phyloP scores from a whole-genome alignment of 2,329 filamentous ascomycete species.

The Neofusicoccum cordaticola region DNA sequence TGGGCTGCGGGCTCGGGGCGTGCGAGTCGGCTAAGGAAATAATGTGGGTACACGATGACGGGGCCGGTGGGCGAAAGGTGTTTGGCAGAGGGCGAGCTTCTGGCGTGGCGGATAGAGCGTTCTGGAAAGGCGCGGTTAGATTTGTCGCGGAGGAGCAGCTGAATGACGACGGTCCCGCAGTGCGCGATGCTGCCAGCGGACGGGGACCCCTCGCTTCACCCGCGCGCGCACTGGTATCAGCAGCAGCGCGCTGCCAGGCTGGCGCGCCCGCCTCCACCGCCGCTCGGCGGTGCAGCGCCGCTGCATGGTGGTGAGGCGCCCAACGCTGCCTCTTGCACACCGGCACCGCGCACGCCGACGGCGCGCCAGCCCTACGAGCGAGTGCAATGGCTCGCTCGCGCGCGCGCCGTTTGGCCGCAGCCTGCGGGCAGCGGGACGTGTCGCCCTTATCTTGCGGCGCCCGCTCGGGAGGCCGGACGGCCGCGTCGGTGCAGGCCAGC shows the following conservation, averaged over 20 bases:
- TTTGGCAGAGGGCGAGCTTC: not conserved
- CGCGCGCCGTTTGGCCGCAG: not conserved
- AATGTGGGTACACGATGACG: constrained; percentile 17
- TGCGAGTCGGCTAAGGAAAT: constrained; percentile 12
- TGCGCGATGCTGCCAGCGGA: not conserved
- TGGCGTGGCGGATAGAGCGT: constrained; percentile 7
- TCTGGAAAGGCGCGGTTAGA: constrained; percentile 6
- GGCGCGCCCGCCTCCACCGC: not conserved
- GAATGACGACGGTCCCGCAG: not conserved
- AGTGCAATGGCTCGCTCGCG: not conserved
- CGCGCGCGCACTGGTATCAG: not conserved
- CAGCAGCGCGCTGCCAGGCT: not conserved
- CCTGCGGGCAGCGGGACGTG: not conserved
- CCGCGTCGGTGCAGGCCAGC: not conserved
- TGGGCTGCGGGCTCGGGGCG: constrained; percentile 4
- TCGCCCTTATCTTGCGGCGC: constrained; percentile 5
- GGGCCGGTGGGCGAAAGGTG: not conserved
- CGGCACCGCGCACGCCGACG: not conserved
- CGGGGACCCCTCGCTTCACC: constrained; percentile 8
- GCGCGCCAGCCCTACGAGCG: not conserved
- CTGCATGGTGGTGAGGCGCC: not conserved
- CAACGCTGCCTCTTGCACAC: not conserved
- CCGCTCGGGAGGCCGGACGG: not conserved
- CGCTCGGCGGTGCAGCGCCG: not conserved
- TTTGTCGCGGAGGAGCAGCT: constrained; percentile 5